Base-by-base conservation (phyloP, 2,329 filamentous ascomycete genomes). In the Xylaria sp. region DNA sequence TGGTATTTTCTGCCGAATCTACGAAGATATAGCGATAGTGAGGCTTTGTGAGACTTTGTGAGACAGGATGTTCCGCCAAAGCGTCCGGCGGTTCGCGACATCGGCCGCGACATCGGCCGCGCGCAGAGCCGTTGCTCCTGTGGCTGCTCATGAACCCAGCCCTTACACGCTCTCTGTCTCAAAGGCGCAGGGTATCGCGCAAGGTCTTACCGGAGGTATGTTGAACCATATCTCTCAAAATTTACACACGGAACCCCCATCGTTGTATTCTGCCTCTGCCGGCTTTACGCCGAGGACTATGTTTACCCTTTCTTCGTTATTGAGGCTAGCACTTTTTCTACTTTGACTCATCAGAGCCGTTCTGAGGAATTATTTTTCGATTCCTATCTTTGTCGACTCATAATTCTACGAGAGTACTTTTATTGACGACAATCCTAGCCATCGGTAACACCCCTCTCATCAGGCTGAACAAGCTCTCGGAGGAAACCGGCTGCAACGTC, bases 401-500 rank as follows among this genome's bases (percentile, higher is more conserved):
- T 21, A 9, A 11, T 23, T 8, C 5, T 3, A 33, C 11, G 1
- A 6, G 4, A 7, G 13, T 17, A 3, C 8, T 33, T 17, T 25
- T 29, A 27, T 59, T 54, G 35, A 63, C 43, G 25, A 8, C 29
- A 38, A 23, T 35, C 29, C 43, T 67, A 97, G 95, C 95, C 57
- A 98, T 99, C 79, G 95, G 95, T 67, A 98, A 98, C 78, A 99
- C 95, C 0, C 94, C 95, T 1, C 86, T 99, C 55, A 96, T 99
- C 76, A 89, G 91, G 49, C 83, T 99, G 52, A 94, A 96, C 78
- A 87, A 83, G 64, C 88, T 98, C 69, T 98, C 94, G 40, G 87
- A 92, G 62, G 85, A 96, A 74, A 98, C 95, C 0, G 93, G 93
- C 67, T 98, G 95, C 84, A 91, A 96, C 71, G 83, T 99, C 60